Evolutionary conservation across 306 rosid genomes (phyloP).

Genomic region (Lathyrus oleraceus): DNA sequence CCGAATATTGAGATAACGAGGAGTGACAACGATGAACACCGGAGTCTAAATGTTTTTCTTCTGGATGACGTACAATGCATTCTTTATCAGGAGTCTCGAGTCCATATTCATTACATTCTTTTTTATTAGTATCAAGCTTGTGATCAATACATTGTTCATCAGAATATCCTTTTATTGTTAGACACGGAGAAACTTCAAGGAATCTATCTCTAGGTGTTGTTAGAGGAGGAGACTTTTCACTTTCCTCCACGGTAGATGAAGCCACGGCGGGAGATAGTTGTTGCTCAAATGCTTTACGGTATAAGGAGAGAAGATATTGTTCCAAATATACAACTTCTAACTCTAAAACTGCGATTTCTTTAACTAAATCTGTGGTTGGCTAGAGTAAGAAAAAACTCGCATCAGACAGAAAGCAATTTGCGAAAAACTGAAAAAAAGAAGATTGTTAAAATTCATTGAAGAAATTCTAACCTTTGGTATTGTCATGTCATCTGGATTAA

Average conservation of each 20-base stretch:
- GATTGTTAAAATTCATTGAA: slow-evolving; percentile 11
- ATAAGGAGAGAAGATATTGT: slow-evolving; percentile 84
- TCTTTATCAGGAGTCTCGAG: slow-evolving; percentile 44
- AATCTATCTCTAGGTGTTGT: slow-evolving; percentile 47
- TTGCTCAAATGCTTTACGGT: slow-evolving; percentile 84
- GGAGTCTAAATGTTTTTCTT: slow-evolving; percentile 59
- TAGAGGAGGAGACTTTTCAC: slow-evolving; percentile 43
- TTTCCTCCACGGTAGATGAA: slow-evolving; percentile 52
- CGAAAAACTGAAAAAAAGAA: not conserved
- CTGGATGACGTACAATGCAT: slow-evolving; percentile 40
- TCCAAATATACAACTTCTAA: slow-evolving; percentile 91
- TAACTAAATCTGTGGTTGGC: slow-evolving; percentile 80
- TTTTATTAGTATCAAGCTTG: slow-evolving; percentile 33
- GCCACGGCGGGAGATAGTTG: slow-evolving; percentile 46
- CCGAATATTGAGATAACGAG: slow-evolving; percentile 61
- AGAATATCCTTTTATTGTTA: slow-evolving; percentile 47
- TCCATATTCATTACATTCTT: slow-evolving; percentile 41
- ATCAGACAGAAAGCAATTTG: slow-evolving; percentile 13
- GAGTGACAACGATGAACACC: slow-evolving; percentile 74
- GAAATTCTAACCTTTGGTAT: slow-evolving; percentile 68
- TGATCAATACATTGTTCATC: slow-evolving; percentile 49
- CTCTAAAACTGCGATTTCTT: slow-evolving; percentile 85
- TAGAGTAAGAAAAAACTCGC: slow-evolving; percentile 39
- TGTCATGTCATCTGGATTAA: slow-evolving; percentile 39
- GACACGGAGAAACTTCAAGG: slow-evolving; percentile 42